These are phyloP conservation scores for Zopfochytrium polystomum DNA, from an alignment of 371 early-diverging fungal species.

Conservation along the genomic window DNA sequence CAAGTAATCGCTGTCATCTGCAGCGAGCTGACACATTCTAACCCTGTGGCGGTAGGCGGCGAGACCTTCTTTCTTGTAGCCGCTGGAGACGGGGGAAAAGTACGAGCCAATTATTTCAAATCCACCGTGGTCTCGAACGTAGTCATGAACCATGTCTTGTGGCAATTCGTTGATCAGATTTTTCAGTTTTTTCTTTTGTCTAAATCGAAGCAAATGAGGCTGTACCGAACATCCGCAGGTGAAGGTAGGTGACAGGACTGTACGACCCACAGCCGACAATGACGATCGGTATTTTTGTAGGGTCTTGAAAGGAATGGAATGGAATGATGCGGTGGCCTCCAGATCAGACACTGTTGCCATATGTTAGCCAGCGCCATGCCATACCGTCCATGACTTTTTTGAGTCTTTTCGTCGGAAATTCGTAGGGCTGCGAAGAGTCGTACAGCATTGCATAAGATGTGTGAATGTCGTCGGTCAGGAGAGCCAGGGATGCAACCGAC, in stretches of 20 bases:
- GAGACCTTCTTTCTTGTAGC: constrained; percentile 87
- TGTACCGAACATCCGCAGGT: constrained; percentile 96
- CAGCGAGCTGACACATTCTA: constrained; percentile 89
- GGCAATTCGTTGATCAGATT: constrained; percentile 5
- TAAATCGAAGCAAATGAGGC: constrained; percentile 6
- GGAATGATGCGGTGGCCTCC: not conserved
- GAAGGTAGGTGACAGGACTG: constrained; percentile 95
- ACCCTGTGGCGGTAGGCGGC: constrained; percentile 84
- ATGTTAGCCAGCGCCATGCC: not conserved
- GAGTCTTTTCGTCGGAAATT: constrained; percentile 19
- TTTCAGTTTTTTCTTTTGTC: not conserved
- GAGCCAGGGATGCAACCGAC: too few species aligned
- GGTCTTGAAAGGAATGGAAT: constrained; percentile 46
- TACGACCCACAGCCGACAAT: constrained; percentile 97
- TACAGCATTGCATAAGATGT: not conserved
- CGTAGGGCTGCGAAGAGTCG: constrained; percentile 3
- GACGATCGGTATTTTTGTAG: constrained; percentile 80
- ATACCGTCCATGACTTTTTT: constrained; percentile 17
- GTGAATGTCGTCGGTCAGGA: not conserved
- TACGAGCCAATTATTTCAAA: constrained; percentile 92
- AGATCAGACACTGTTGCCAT: not conserved
- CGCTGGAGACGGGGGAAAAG: constrained; percentile 93
- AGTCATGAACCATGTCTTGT: constrained; percentile 90
- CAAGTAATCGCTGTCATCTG: constrained; percentile 89
- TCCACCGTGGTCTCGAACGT: constrained; percentile 65